Evolutionary conservation across 768 basidiomycete species (phyloP), one percentile per base, ranked within the genome.

Genomic region (Hericium coralloides): DNA sequence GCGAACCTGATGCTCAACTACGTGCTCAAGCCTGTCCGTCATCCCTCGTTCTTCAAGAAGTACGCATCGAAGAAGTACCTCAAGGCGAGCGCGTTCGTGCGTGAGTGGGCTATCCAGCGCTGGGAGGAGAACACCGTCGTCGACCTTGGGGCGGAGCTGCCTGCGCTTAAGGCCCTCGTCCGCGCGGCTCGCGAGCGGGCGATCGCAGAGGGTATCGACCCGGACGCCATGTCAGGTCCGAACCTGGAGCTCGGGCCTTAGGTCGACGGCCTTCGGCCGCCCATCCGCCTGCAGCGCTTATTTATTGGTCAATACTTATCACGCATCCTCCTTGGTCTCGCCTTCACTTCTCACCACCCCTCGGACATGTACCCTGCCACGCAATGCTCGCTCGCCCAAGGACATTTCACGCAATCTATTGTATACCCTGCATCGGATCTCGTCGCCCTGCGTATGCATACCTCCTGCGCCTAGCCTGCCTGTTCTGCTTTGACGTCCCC

Each of bases 1-100:
- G 95, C 91, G 0, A 89, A 87, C 66, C 64, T 89, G 60, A 93
- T 97, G 89, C 67, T 97, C 63, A 89, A 92, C 70, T 95, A 93
- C 66, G 74, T 95, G 57, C 74, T 93, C 54, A 79, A 86, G 63
- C 81, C 86, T 3, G 68, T 86, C 52, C 77, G 76, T 50, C 87
- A 93, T 58, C 83, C 90, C 52, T 83, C 83, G 26, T 86, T 97
- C 67, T 84, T 81, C 75, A 88, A 87, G 73, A 97, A 98, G 73
- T 98, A 94, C 66, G 84, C 90, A 0, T 79, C 82, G 26, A 92
- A 87, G 72, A 87, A 82, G 52, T 92, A 83, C 72, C 75, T 89
- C 74, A 92, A 95, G 87, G 87, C 90, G 36, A 92, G 91, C 64
- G 74, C 85, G 52, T 92, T 81, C 70, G 85, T 94, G 65, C 80